Conservation (phyloP, 2,329 filamentous ascomycete species). For the Alternaria brassicicola region DNA sequence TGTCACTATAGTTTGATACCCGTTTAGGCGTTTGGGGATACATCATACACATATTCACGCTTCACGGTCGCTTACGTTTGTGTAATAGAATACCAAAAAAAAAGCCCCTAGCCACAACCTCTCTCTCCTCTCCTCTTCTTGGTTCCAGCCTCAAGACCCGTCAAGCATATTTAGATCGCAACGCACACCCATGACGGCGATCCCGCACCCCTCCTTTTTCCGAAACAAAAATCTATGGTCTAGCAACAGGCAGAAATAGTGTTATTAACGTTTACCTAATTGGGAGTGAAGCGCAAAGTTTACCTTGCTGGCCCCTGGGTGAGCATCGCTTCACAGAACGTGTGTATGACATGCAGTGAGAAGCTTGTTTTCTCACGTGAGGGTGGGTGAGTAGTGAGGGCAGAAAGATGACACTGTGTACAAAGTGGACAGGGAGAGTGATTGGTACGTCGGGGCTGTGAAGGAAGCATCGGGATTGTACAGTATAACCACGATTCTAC, state of each 20-base stretch:
- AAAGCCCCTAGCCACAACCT: neutral
- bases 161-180: neutral
- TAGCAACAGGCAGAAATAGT: neutral
- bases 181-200: neutral
- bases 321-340: neutral
- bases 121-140: neutral
- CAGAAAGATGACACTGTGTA: neutral
- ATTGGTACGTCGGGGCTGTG: neutral
- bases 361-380: neutral
- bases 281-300: neutral
- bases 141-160: neutral
- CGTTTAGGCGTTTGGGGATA: slow-evolving; percentile 1
- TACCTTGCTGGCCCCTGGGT: neutral
- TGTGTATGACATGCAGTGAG: neutral
- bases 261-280: neutral
- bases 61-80: neutral
- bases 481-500: neutral
- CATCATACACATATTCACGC: neutral
- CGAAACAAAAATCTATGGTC: neutral
- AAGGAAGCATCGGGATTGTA: neutral
- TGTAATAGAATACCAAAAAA: neutral
- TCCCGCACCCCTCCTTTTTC: neutral
- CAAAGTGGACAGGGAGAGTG: neutral
- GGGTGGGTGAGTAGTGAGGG: neutral
- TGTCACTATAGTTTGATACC: slow-evolving; percentile 10